Evolutionary conservation across 768 basidiomycete genomes (phyloP), one percentile per base, ranked within the genome.

Genomic region (Kwoniella dendrophila): DNA sequence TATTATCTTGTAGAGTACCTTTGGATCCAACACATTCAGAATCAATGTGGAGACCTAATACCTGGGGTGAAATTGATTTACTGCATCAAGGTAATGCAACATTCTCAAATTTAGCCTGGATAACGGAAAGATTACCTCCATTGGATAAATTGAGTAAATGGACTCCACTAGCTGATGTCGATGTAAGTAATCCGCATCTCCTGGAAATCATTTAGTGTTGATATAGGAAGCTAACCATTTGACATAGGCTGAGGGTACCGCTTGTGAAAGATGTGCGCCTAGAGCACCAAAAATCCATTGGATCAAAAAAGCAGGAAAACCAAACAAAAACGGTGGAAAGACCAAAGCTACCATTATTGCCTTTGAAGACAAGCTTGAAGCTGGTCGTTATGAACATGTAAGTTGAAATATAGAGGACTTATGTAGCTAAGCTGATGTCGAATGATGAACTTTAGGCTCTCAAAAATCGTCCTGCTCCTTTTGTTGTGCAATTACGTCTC

Each of bases 201-300:
- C 24, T n/a, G n/a, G n/a, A n/a, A n/a, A 38, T 22, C 33, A n/a
- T 47, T 24, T n/a, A 36, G 5, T 40, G 34, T 16, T 44, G 18
- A 20, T 2, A 11, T 30, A n/a, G 14, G 66, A 29, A 40, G 34
- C 43, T 41, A 57, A 44, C 33, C 54, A 27, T 33, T 26, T 3
- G 18, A 26, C 24, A n/a, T 38, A 74, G 70, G 60, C 62, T 3
- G 38, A 36, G 24, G 63, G 59, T n/a, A 63, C 62, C 40, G 80
- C 79, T 24, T 96, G 92, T 78, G 83, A 86, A 68, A 83, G 90
- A 16, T 96, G 94, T 77, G 89, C 92, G 1, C 94, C 94, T 1
- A 82, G 80, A 6, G 78, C 88, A 10, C 94, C 94, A 0, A 80
- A 82, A n/a, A 78, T 94, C 45, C 83, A 85, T 24, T 97, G 92